Base-by-base conservation (phyloP, 108 stramenopile species). In the Nitzschia palea region DNA sequence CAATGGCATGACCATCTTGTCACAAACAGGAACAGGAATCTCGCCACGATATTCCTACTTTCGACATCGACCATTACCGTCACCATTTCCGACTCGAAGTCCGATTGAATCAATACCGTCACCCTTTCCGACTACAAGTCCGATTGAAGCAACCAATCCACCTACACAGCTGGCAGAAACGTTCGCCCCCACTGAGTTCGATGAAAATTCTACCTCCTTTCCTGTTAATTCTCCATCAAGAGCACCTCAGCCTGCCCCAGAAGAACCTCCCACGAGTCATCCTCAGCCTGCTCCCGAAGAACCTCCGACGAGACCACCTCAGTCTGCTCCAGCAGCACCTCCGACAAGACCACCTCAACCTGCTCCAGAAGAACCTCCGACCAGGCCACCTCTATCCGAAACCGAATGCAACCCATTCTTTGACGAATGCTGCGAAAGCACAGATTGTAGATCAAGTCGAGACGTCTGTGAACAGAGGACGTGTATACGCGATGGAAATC, bases 401-500 rank as follows among this genome's bases (percentile, higher is more conserved):
- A 27, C 29, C 30, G 45, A 61, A 35, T 60, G 52, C 71, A 58
- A 50, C 23, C 29, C 36, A 3, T 44, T 55, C 42, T 45, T 27
- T 20, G 67, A 76, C 42, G 62, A 76, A 47, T 76, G 74, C 52
- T 76, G 74, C 36, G 65, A 52, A n/a, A 28, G 34, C 48, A 32
- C 44, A 2, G 74, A 76, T 30, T 76, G 74, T 54, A 3, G 22
- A 14, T 57, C 59, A 14, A 12, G 53, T n/a, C 22, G 34, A 40
- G 59, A 62, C 31, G 9, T 76, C 1, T 76, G 74, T 33, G 62
- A 61, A 14, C 74, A 68, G 37, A 34, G 62, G 26, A 67, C 60
- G 25, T 76, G 74, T 48, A 76, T 76, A 32, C 61, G 44, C 26
- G 67, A 62, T 32, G 74, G 74, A 14, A 68, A 68, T 60, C 74